Evolutionary conservation across 805 yeast genomes (phyloP).

Genomic region (Tetrapisispora iriomotensis): DNA sequence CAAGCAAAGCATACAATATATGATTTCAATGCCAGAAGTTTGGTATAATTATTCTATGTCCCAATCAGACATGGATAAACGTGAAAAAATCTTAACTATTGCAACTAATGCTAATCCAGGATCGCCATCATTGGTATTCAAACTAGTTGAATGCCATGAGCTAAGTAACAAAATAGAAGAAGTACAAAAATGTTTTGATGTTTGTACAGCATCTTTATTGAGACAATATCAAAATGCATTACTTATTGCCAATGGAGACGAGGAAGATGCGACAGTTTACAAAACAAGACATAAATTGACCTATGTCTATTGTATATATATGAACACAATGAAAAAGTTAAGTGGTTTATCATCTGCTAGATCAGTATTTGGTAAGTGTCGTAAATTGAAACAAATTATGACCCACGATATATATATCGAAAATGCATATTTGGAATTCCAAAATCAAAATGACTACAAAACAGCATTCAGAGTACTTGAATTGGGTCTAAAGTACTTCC

Average conservation of each 20-base stretch:
- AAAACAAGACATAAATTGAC: conserved; percentile 36
- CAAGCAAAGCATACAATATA: conserved; percentile 45
- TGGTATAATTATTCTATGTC: conserved; percentile 33
- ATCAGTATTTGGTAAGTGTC: conserved; percentile 54
- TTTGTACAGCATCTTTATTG: conserved; percentile 39
- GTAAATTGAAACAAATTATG: conserved; percentile 44
- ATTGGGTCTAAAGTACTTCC: conserved; percentile 54
- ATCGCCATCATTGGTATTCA: conserved; percentile 57
- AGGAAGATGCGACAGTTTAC: conserved; percentile 8
- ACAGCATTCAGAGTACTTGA: conserved; percentile 72
- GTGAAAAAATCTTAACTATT: conserved; percentile 34
- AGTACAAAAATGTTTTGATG: conserved; percentile 41
- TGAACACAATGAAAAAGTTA: conserved; percentile 61
- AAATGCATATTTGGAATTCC: conserved; percentile 71
- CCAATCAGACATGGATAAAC: conserved; percentile 13
- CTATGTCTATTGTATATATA: conserved; percentile 53
- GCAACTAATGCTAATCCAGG: conserved; percentile 58
- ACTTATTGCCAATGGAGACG: conserved; percentile 6
- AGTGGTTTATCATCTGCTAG: conserved; percentile 68
- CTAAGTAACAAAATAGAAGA: conserved; percentile 40
- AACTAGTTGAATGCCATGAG: conserved; percentile 64
- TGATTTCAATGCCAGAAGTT: conserved; percentile 28
- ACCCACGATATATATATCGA: conserved; percentile 74
- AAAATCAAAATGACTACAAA: conserved; percentile 50
- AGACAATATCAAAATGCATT: conserved; percentile 27